Evolutionary conservation across 129 eudicot species (phyloP), one percentile per base, ranked within the genome.

Genomic region (Lactuca sativa): DNA sequence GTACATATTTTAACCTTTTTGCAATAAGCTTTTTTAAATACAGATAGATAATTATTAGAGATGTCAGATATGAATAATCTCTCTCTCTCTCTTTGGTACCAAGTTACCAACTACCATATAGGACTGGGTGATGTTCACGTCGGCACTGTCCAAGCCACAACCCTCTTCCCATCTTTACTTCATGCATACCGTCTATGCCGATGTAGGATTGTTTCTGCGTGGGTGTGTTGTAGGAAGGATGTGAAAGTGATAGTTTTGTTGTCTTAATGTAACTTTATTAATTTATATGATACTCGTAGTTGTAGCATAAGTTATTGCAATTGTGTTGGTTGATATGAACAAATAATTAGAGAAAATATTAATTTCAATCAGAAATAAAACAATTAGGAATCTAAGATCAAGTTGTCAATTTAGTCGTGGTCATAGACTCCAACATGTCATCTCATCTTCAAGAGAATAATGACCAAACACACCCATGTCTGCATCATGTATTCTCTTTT

Each of bases 401-500:
- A 14, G 11, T 9, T 47, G 17, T 25, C 56, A 6, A 9, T 64
- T 15, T 64, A 47, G 37, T 64, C 40, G 21, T 44, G 44, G 13
- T 47, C 47, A 51, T 12, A 64, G 32, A 47, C 57, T 64, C 47
- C 57, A 47, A 47, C 58, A 48, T 15, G 72, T 3, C 58, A 67
- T 67, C 72, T 10, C 17, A 33, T 16, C 9, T 65, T 21, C 64
- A 70, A 44, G 13, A 13, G 56, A 41, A 69, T 56, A 40, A 8
- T 14, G 66, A 70, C 43, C 62, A 57, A 68, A 15, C 63, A 55
- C 59, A 41, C 17, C 21, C 56, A 56, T 56, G 65, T 56, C 56
- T 37, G 36, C 74, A 21, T 38, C 74, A 69, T 56, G 40, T 4
- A 40, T 13, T 30, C 14, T 8, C 21, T 32, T 38, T 17, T 5